phyloP scores from a whole-genome alignment of 768 basidiomycete species.

The Stropharia rugosoannulata region DNA sequence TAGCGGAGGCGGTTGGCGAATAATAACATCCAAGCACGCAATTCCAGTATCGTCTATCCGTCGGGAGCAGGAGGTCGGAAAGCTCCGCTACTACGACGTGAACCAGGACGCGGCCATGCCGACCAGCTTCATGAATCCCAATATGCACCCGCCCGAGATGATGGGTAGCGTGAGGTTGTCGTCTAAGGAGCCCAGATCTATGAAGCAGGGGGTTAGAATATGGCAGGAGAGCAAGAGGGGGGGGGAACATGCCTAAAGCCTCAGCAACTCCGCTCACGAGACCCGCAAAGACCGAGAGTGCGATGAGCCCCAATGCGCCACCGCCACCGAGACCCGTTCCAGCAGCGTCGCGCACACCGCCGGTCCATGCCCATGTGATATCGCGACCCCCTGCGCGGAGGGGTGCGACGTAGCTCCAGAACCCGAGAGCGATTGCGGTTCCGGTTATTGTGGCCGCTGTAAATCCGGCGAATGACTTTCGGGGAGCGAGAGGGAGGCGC shows the following conservation, averaged over 20 bases:
- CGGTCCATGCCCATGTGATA: conserved; percentile 57
- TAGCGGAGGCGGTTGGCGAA: neutral
- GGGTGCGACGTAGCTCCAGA: conserved; percentile 69
- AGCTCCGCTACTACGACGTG: neutral
- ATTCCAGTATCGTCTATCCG: neutral
- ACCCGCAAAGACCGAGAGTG: conserved; percentile 65
- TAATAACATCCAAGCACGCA: neutral
- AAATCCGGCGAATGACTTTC: conserved; percentile 87
- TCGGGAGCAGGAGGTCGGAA: neutral
- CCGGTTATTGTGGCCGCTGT: conserved; percentile 76
- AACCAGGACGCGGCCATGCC: conserved; percentile 30
- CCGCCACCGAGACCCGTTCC: conserved; percentile 23
- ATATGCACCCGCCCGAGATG: conserved; percentile 69
- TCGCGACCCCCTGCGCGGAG: conserved; percentile 33
- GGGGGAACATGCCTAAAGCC: conserved; percentile 66
- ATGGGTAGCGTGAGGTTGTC: conserved; percentile 92
- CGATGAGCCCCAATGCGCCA: conserved; percentile 50
- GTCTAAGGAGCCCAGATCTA: conserved; percentile 83
- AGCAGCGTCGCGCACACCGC: conserved; percentile 38
- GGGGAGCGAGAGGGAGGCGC: conserved; percentile 69
- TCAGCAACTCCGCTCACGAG: conserved; percentile 85
- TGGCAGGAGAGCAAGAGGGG: conserved; percentile 1
- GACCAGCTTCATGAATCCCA: conserved; percentile 41
- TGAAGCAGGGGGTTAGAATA: neutral
- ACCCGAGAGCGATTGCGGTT: conserved; percentile 58